A percentile compares a stretch with the other conserved stretches of the same genome.
phyloP scores from a whole-genome alignment of 2,329 filamentous ascomycete species.

The Trichoderma gracile region DNA sequence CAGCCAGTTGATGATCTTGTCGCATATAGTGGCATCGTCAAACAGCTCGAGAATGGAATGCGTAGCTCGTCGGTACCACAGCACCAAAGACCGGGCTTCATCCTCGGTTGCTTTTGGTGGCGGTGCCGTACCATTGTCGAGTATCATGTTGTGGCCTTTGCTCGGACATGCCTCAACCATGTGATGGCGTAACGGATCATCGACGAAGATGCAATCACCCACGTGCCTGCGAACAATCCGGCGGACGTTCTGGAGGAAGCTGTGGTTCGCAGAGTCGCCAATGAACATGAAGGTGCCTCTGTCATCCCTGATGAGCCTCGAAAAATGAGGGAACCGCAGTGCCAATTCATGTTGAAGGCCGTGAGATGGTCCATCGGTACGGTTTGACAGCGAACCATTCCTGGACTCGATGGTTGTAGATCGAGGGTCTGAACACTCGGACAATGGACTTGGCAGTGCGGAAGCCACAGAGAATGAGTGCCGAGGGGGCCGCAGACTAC shows the following conservation, averaged over 20 bases:
- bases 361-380: neutral
- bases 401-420: neutral
- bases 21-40: neutral
- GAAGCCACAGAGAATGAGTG: neutral
- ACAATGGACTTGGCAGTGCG: neutral
- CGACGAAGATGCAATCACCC: neutral
- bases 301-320: slow-evolving; percentile 2
- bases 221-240: neutral
- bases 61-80: neutral
- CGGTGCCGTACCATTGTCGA: neutral
- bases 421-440: neutral
- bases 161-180: slow-evolving; percentile 10
- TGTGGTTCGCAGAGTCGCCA: slow-evolving; percentile 1
- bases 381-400: neutral
- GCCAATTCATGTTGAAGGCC: neutral
- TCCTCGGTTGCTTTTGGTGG: neutral
- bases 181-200: slow-evolving; percentile 5
- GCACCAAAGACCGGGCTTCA: neutral
- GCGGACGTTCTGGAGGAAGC: slow-evolving; percentile 4
- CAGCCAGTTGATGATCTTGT: neutral
- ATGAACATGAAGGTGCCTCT: slow-evolving; percentile 16
- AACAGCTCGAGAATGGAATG: slow-evolving; percentile 1
- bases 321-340: neutral
- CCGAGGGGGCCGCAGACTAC: neutral
- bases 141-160: neutral